Evolutionary conservation across 352 stramenopile species (phyloP).

Genomic region (Globisporangium cystogenes): DNA sequence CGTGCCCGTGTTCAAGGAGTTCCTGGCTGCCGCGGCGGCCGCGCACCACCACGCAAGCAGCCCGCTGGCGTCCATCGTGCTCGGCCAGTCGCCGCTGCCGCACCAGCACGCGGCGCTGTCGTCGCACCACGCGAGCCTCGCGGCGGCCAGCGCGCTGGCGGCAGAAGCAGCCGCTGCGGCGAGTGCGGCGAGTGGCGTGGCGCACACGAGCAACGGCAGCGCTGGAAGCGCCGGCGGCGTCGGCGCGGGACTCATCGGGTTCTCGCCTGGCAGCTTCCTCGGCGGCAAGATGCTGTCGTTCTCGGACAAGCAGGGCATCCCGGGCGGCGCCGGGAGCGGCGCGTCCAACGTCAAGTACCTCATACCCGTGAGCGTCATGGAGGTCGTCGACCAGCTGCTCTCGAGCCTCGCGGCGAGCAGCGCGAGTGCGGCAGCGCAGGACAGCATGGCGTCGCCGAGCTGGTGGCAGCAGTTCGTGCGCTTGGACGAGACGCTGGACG

Average conservation of each 20-base stretch:
- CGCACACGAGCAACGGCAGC: not conserved
- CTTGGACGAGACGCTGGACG: constrained; percentile 21
- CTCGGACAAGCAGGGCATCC: constrained; percentile 5
- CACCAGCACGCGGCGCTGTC: not conserved
- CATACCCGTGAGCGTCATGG: constrained; percentile 23
- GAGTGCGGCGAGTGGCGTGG: not conserved
- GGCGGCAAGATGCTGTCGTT: constrained; percentile 15
- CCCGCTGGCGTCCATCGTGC: not conserved
- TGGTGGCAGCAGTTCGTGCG: constrained; percentile 33
- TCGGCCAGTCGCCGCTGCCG: not conserved
- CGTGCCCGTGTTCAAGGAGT: constrained; percentile 20
- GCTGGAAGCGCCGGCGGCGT: not conserved
- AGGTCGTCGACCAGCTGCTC: constrained; percentile 38
- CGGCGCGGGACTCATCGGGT: not conserved
- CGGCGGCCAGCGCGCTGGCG: not conserved
- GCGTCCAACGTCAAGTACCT: constrained; percentile 17
- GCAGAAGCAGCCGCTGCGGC: constrained; percentile 3
- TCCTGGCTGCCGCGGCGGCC: not conserved
- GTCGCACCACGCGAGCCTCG: not conserved
- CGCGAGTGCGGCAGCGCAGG: not conserved
- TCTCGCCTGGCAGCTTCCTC: constrained; percentile 13
- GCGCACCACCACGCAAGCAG: constrained; percentile 1
- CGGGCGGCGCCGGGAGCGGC: not conserved
- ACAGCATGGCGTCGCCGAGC: not conserved
- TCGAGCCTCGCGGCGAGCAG: constrained; percentile 10